Percentiles rank a stretch among this genome's conserved stretches.
phyloP scores from a whole-genome alignment of 2,329 filamentous ascomycete genomes.

The Sporothrix protearum region DNA sequence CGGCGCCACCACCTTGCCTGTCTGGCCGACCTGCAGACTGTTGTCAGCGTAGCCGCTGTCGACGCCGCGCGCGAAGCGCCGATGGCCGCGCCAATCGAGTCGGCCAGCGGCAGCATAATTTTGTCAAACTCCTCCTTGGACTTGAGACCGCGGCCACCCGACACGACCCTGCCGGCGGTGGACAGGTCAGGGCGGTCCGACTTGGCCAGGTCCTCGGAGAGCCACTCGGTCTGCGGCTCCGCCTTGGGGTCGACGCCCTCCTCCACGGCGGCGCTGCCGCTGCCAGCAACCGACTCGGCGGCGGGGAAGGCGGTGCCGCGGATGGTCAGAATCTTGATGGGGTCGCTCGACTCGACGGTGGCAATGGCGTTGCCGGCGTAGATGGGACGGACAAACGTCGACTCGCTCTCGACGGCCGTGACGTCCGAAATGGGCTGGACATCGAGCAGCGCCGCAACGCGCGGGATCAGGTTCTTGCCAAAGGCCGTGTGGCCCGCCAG shows the following conservation, averaged over 20 bases:
- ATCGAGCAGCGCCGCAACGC: conserved; percentile 87
- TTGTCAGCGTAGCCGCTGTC: conserved; percentile 98
- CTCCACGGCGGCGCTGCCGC: conserved; percentile 70
- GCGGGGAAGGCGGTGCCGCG: conserved; percentile 88
- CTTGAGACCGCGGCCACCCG: conserved; percentile 89
- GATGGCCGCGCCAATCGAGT: conserved; percentile 90
- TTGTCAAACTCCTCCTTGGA: conserved; percentile 97
- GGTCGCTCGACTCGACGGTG: conserved; percentile 85
- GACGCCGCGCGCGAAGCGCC: conserved; percentile 93
- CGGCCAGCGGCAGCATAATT: conserved; percentile 86
- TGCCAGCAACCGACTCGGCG: conserved; percentile 53
- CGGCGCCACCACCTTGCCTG: conserved; percentile 95
- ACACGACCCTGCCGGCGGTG: conserved; percentile 86
- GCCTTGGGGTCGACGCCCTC: conserved; percentile 81
- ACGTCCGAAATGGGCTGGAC: conserved; percentile 93
- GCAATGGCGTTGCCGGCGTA: conserved; percentile 97
- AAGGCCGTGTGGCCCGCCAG: conserved; percentile 90
- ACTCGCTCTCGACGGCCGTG: conserved; percentile 78
- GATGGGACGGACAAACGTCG: conserved; percentile 93
- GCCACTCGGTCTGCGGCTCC: conserved; percentile 74
- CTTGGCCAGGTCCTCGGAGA: conserved; percentile 88
- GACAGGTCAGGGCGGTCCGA: conserved; percentile 90
- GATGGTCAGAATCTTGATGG: conserved; percentile 84
- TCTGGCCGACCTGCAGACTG: conserved; percentile 96
- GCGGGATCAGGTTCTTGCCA: conserved; percentile 89